phyloP scores from a whole-genome alignment of 768 basidiomycete species.

The Kwoniella newhampshirensis region DNA sequence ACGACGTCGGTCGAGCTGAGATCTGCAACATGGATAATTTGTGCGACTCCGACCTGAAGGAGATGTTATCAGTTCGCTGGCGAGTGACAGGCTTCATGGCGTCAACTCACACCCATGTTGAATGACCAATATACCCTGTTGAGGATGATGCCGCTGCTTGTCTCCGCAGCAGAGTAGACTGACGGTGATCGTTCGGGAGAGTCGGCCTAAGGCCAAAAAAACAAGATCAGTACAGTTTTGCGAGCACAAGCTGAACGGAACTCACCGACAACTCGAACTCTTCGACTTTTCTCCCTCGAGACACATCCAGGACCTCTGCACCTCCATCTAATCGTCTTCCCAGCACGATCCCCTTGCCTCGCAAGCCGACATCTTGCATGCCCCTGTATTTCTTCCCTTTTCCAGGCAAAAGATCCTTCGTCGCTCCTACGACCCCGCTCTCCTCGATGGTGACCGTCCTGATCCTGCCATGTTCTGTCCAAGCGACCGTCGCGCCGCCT shows the following conservation, averaged over 20 bases:
- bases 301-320: slow-evolving; percentile 61
- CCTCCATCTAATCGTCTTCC: slow-evolving; percentile 62
- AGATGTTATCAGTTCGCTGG: slow-evolving; percentile 10
- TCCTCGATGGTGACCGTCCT: slow-evolving; percentile 55
- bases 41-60: slow-evolving; percentile 22
- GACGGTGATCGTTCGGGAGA: slow-evolving; percentile 58
- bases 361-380: slow-evolving; percentile 66
- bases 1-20: slow-evolving; percentile 22
- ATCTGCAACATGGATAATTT: slow-evolving; percentile 27
- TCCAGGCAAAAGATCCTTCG: slow-evolving; percentile 36
- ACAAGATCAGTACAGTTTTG: background rate
- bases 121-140: slow-evolving; percentile 70
- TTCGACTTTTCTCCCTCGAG: slow-evolving; percentile 55
- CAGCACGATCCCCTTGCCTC: slow-evolving; percentile 63
- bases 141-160: slow-evolving; percentile 60
- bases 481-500: slow-evolving; percentile 53
- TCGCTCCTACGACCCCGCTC: slow-evolving; percentile 25
- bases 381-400: slow-evolving; percentile 55
- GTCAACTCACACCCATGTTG: slow-evolving; percentile 57
- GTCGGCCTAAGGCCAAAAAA: slow-evolving; percentile 15
- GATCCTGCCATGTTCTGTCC: slow-evolving; percentile 59
- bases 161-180: slow-evolving; percentile 63
- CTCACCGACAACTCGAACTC: slow-evolving; percentile 63
- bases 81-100: background rate
- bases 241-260: slow-evolving; percentile 8